These are phyloP conservation scores for Starmerella sp. DNA, from an alignment of 805 yeast genomes.

Conservation along the genomic window DNA sequence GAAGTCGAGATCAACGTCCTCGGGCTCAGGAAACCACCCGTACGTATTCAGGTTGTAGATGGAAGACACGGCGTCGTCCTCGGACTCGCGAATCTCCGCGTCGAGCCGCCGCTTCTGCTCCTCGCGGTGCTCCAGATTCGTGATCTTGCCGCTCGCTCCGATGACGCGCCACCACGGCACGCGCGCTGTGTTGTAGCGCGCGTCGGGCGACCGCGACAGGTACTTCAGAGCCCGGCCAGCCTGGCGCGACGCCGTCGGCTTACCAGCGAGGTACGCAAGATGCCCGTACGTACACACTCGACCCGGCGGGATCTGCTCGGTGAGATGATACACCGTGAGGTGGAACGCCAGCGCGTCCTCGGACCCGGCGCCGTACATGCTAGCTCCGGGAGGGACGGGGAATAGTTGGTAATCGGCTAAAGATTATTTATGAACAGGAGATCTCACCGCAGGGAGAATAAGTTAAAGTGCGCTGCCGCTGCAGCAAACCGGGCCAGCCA, in stretches of 20 bases:
- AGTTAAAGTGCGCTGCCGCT: constrained; percentile 1
- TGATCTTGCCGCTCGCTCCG: constrained; percentile 49
- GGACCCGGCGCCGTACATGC: constrained; percentile 22
- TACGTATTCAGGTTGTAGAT: constrained; percentile 35
- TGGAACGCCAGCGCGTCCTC: constrained; percentile 49
- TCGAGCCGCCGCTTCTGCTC: constrained; percentile 38
- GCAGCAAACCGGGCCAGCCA: background rate
- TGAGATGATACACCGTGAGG: constrained; percentile 46
- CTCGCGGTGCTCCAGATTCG: constrained; percentile 38
- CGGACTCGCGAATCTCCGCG: constrained; percentile 35
- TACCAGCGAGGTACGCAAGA: constrained; percentile 50
- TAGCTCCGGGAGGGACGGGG: background rate
- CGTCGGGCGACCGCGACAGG: constrained; percentile 28
- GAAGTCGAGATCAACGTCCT: constrained; percentile 18
- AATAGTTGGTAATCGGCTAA: constrained; percentile 2
- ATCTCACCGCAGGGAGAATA: constrained; percentile 6
- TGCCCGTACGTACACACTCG: constrained; percentile 65
- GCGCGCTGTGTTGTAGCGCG: constrained; percentile 27
- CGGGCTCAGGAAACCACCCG: constrained; percentile 59
- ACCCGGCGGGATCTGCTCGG: constrained; percentile 48
- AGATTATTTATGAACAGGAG: constrained; percentile 6
- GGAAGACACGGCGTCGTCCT: constrained; percentile 17
- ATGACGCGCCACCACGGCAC: constrained; percentile 81
- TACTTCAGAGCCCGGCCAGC: constrained; percentile 63
- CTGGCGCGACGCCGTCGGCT: constrained; percentile 59